Conservation (phyloP, 2,329 filamentous ascomycete genomes). For the Penicillium polonicum region DNA sequence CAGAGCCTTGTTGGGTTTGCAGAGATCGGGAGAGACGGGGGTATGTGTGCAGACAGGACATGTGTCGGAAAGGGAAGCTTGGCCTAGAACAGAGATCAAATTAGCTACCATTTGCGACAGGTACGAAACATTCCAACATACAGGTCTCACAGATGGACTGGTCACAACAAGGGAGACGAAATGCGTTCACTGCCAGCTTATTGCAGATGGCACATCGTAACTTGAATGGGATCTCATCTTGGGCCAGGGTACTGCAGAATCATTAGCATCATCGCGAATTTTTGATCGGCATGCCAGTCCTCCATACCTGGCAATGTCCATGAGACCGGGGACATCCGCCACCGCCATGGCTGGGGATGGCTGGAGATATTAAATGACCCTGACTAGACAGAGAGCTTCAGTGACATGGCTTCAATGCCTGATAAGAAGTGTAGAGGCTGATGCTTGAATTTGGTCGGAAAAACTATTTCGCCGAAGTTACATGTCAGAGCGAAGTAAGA, state of each 20-base stretch:
- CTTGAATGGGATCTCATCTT: slow-evolving; percentile 92
- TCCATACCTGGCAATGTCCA: slow-evolving; percentile 45
- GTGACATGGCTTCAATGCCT: background rate
- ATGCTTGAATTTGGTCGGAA: slow-evolving; percentile 21
- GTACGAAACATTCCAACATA: slow-evolving; percentile 47
- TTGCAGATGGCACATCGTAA: slow-evolving; percentile 92
- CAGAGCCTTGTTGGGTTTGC: slow-evolving; percentile 85
- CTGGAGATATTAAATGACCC: slow-evolving; percentile 2
- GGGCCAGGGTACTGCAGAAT: slow-evolving; percentile 63
- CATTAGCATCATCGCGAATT: background rate
- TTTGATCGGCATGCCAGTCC: background rate
- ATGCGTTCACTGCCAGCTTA: slow-evolving; percentile 85
- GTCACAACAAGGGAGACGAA: slow-evolving; percentile 90
- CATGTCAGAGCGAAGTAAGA: background rate
- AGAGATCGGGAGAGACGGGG: slow-evolving; percentile 80
- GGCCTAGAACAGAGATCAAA: slow-evolving; percentile 54
- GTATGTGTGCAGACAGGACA: slow-evolving; percentile 94
- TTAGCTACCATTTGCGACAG: background rate
- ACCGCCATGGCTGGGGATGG: slow-evolving; percentile 35
- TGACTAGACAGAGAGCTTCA: background rate
- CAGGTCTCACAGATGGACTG: slow-evolving; percentile 90
- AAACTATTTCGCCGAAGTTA: slow-evolving; percentile 22
- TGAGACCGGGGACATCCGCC: slow-evolving; percentile 41
- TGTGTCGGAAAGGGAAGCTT: slow-evolving; percentile 69
- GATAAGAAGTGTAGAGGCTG: background rate